Base-by-base conservation (phyloP, 2,329 filamentous ascomycete species). In the Sporothrix variecibatus region DNA sequence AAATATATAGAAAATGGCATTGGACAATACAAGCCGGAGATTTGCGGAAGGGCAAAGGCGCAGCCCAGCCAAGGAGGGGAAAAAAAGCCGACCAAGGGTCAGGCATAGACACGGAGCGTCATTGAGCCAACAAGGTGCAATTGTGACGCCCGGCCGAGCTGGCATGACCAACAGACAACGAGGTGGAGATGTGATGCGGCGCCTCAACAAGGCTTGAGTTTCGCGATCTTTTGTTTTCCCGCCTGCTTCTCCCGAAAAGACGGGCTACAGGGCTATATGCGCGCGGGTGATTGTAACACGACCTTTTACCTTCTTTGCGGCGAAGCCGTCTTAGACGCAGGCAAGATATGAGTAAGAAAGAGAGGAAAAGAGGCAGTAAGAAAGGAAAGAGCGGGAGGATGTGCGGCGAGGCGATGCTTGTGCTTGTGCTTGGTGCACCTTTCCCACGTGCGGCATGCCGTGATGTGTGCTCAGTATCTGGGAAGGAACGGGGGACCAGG, bases 291-390 rank as follows among this genome's bases (percentile, higher is more conserved):
- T 38, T 15, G 68, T 43, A 28, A 28, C 28, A 70, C 68, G 43
- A 28, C 68, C 15, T 11, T 43, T 43, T n/a, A n/a, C n/a, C n/a
- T 7, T 43, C 20, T 17, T 49, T 71, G 51, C 51, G 51, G 68
- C 68, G 68, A 28, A 46, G 68, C 68, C 67, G 67, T 53, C 67
- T 70, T 70, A 70, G 23, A 26, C 2, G 17, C 17, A 34, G 26
- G 20, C n/a, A 7, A 12, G 26, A 26, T 11, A 20, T 20, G 34
- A 34, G 62, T 20, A 3, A 40, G 34, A 12, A 31, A 23, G 28
- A 40, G 28, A 46, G 65, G 17, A 23, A 26, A 31, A 9, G 43
- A 43, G 34, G 26, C n/a, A 15, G 20, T 26, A 9, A 60, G 38
- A 28, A 51, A 40, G 34, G 11, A 43, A 65, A 67, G 12, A 67